Evolutionary conservation across 495 filamentous ascomycete genomes (phyloP).

Genomic region (Neurospora sp.): DNA sequence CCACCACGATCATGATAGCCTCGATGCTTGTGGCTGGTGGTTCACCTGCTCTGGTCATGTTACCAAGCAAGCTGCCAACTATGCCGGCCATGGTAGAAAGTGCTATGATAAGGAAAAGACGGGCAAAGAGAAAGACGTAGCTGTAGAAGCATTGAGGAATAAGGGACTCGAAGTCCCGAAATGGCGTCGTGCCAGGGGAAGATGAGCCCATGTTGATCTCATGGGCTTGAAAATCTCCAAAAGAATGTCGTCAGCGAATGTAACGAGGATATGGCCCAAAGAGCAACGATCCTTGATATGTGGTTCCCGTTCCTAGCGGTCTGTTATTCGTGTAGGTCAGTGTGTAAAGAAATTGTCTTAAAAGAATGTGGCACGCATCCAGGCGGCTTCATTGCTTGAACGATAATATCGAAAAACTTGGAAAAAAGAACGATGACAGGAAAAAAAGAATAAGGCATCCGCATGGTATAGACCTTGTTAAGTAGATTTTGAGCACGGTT

Average conservation of each 20-base stretch:
- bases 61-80: slow-evolving; percentile 65
- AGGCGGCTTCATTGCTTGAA: neutral
- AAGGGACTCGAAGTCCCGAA: neutral
- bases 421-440: neutral
- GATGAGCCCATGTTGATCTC: neutral
- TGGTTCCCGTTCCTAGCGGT: neutral
- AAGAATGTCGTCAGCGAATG: neutral
- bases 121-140: neutral
- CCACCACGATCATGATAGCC: slow-evolving; percentile 66
- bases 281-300: neutral
- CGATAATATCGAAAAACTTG: neutral
- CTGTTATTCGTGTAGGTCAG: neutral
- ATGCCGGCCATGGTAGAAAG: slow-evolving; percentile 63
- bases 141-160: neutral
- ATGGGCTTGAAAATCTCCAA: neutral
- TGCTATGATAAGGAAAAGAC: slow-evolving; percentile 24
- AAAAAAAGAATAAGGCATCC: neutral
- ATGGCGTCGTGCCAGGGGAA: neutral
- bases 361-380: neutral
- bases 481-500: neutral
- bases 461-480: neutral
- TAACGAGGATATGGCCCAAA: neutral
- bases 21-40: slow-evolving; percentile 58
- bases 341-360: neutral
- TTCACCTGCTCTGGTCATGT: slow-evolving; percentile 51